Conservation (phyloP, 768 basidiomycete species). For the Leccinum disarticulatum region DNA sequence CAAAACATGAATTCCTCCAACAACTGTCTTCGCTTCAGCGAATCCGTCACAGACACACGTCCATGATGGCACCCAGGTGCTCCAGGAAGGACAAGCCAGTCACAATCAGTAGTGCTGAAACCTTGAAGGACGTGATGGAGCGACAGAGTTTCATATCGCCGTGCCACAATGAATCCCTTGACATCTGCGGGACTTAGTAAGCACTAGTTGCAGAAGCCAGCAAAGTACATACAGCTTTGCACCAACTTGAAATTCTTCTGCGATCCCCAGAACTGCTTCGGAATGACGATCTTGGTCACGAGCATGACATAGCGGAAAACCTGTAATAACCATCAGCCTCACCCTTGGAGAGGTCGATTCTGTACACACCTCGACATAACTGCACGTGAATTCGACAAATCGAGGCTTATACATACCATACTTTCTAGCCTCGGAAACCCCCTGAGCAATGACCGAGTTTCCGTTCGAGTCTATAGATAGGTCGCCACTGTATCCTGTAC, state of each 20-base stretch:
- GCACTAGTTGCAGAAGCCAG: background rate
- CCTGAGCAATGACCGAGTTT: slow-evolving; percentile 44
- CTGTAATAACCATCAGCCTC: slow-evolving; percentile 35
- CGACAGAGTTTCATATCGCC: slow-evolving; percentile 79
- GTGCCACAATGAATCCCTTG: slow-evolving; percentile 66
- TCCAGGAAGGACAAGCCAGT: slow-evolving; percentile 67
- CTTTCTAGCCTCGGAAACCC: slow-evolving; percentile 47
- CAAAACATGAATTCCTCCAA: slow-evolving; percentile 90
- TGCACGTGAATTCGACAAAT: slow-evolving; percentile 78
- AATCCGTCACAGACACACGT: slow-evolving; percentile 63
- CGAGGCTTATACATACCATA: slow-evolving; percentile 59
- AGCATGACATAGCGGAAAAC: slow-evolving; percentile 67
- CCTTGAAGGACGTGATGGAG: slow-evolving; percentile 78
- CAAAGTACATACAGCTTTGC: slow-evolving; percentile 47
- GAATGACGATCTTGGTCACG: slow-evolving; percentile 69
- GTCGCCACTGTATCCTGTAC: slow-evolving; percentile 34
- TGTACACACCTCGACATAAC: slow-evolving; percentile 53
- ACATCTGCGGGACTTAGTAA: slow-evolving; percentile 49
- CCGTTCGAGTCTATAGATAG: slow-evolving; percentile 55
- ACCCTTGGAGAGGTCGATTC: background rate
- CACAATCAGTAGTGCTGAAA: slow-evolving; percentile 70
- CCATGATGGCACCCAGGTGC: slow-evolving; percentile 37
- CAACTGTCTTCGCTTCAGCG: slow-evolving; percentile 74
- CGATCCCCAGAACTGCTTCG: slow-evolving; percentile 78
- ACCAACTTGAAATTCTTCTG: slow-evolving; percentile 60